Evolutionary conservation across 1,284 basidiomycete species (phyloP), one percentile per base, ranked within the genome.

Genomic region (Tilletia indica): DNA sequence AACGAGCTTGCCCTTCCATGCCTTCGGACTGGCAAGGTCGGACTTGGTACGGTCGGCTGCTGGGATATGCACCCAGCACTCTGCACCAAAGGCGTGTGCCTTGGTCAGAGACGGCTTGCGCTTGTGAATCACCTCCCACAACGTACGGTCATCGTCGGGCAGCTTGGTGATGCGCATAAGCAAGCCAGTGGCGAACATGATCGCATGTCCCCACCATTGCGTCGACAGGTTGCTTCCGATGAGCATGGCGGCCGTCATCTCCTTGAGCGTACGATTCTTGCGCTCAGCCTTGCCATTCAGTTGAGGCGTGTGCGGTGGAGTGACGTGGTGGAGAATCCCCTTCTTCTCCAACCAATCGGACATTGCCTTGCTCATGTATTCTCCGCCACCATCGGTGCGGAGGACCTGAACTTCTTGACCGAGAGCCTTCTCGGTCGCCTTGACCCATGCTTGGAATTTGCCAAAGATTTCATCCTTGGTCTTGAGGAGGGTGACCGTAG

Each of bases 251-350:
- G 51, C 51, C 51, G 51, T 54, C 51, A 54, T 54, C 51, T 54
- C 51, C 51, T 54, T 54, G 1, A 54, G 25, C 51, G 51, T 54
- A 1, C 51, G 51, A n/a, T 54, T 54, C 51, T 54, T 54, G 51
- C 51, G 51, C 45, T 70, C 69, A 2, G 69, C 36, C n/a, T 61
- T 34, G 19, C 69, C 69, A 8, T 70, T 70, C 42, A 34, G 58
- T 11, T 70, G 56, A 70, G 51, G 69, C 16, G 56, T 39, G 58
- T 70, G 58, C 1, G 56, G 69, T 11, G 69, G 36, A 14, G 69
- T 63, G 68, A 48, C 67, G 70, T 21, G 48, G 49, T 54, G 51
- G 51, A 31, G n/a, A 54, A 54, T 54, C 1, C 51, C 51, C 25
- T 54, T 54, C 19, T 31, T 54, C 51, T 54, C 51, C 51, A 54